Evolutionary conservation across 495 filamentous ascomycete species (phyloP), one percentile per base, ranked within the genome.

Genomic region (Sabuloglossum arenarium): DNA sequence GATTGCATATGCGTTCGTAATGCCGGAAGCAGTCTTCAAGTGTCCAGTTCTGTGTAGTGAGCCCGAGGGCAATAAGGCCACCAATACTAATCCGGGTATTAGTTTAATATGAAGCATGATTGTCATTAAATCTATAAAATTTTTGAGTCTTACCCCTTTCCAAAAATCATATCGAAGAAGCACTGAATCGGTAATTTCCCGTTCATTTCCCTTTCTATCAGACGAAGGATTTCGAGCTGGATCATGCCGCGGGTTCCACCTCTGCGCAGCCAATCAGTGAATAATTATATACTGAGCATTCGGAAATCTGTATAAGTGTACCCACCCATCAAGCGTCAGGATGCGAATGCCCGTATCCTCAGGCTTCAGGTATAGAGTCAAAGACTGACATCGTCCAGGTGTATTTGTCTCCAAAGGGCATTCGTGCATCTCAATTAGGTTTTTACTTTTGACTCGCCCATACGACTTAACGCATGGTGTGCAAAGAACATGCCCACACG

Each of bases 401-500:
- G 16, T 39, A 51, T 51, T 30, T 51, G 21, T 30, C 21, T 51
- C 21, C 21, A 51, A 23, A 51, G 46, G 46, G 25, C 46, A 51
- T 23, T 23, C 46, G 19, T 23, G 25, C 8, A 51, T 23, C 46
- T 51, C 46, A 30, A 51, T 30, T 23, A 51, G 12, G 25, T 51
- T 51, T 30, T 51, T 51, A 16, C 37, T 52, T 23, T 45, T 19
- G 25, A 50, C 0, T 1, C 31, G 25, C 1, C 65, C 66, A 52
- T 67, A 70, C 0, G 61, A 61, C 34, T 61, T 63, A 0, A 68
- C 55, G 49, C 75, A 78, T 3, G 66, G 62, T 16, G 69, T 69
- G 57, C 79, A 81, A 0, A 81, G 63, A 8, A 78, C 70, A 64
- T 82, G 79, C 0, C 78, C 77, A 59, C 78, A 82, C 8, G 71